A percentile compares a stretch with the other conserved stretches of the same genome.
Evolutionary conservation across 495 filamentous ascomycete genomes (phyloP).

Genomic region (Podospora conica): DNA sequence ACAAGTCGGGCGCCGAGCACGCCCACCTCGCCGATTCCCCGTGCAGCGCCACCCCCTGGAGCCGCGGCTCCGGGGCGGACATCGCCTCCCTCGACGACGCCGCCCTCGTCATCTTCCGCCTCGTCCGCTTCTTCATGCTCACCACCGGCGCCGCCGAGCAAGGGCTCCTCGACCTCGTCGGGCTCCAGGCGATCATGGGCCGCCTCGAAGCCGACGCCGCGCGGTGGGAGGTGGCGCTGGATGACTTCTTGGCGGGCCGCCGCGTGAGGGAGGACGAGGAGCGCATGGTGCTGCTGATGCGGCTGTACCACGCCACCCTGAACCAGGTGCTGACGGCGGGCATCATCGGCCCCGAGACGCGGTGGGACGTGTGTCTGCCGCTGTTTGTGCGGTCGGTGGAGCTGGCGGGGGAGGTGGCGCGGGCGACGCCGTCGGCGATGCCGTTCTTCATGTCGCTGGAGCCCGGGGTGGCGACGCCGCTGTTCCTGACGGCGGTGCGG

Average conservation of each 20-base stretch:
- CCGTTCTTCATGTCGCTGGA: constrained; percentile 21
- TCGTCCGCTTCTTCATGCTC: constrained; percentile 3
- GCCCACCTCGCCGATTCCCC: background rate
- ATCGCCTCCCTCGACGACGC: background rate
- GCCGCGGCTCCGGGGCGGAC: background rate
- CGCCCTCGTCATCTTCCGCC: constrained; percentile 1
- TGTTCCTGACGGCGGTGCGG: constrained; percentile 10
- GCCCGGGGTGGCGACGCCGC: constrained; percentile 16
- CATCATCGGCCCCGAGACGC: constrained; percentile 7
- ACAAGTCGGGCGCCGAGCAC: background rate
- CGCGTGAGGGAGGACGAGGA: background rate
- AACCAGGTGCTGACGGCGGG: background rate
- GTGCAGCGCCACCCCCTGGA: background rate
- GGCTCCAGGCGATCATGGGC: background rate
- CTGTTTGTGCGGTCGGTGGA: constrained; percentile 11
- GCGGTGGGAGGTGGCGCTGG: constrained; percentile 5
- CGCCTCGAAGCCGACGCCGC: background rate
- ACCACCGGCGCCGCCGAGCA: background rate
- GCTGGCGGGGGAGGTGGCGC: constrained; percentile 1
- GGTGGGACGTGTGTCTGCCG: constrained; percentile 8
- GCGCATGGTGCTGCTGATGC: constrained; percentile 3
- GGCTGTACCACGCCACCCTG: constrained; percentile 12
- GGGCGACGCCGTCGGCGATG: constrained; percentile 4
- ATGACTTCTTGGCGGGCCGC: background rate
- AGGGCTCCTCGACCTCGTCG: background rate